Percentiles rank a stretch among this genome's conserved stretches.
Conservation (phyloP, 225 moss, liverwort and hornwort genomes). For the Neckera pumila region DNA sequence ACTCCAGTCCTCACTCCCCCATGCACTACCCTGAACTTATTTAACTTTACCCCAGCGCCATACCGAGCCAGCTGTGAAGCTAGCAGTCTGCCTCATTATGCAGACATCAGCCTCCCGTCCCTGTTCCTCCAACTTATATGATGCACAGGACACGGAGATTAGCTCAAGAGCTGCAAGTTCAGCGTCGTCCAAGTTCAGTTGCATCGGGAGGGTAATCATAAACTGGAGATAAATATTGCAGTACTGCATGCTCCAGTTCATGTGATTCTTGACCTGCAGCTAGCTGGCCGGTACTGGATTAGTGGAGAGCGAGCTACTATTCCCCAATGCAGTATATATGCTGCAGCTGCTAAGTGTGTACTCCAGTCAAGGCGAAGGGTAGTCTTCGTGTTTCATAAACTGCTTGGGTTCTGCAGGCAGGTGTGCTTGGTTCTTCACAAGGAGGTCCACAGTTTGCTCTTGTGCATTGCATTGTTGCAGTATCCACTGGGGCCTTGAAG, state of each 20-base stretch:
- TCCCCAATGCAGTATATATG: background rate
- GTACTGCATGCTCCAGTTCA: background rate
- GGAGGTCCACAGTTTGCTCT: background rate
- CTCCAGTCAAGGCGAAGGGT: background rate
- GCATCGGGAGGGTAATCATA: background rate
- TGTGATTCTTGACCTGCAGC: background rate
- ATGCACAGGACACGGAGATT: background rate
- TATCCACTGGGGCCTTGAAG: background rate
- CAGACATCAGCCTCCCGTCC: background rate
- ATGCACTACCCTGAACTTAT: background rate
- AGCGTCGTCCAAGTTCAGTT: background rate
- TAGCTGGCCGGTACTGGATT: background rate
- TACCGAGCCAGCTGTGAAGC: background rate
- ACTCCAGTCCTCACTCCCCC: background rate
- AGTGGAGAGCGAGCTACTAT: background rate
- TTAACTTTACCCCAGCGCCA: background rate
- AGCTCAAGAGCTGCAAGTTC: background rate
- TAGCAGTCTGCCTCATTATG: background rate
- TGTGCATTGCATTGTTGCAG: background rate
- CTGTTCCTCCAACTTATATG: background rate
- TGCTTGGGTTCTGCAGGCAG: background rate
- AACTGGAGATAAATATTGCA: background rate
- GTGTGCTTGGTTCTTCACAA: background rate
- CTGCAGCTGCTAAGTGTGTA: background rate
- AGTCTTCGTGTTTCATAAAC: background rate